Base-by-base conservation (phyloP, 768 basidiomycete species). In the Russula ochroleuca region DNA sequence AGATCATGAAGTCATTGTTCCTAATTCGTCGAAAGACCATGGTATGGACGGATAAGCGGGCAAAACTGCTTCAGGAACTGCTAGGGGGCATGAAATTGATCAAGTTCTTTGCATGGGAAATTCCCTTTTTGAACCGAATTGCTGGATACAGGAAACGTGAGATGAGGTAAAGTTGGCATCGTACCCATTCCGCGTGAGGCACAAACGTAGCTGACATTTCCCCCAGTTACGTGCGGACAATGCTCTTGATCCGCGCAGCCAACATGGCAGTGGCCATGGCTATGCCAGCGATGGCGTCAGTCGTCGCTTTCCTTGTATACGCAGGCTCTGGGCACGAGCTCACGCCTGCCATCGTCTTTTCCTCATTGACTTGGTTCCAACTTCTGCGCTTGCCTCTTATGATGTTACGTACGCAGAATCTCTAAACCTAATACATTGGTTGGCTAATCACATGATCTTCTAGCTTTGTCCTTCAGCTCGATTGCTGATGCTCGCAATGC, bases 81-180 rank as follows among this genome's bases (percentile, higher is more conserved):
- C 75, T 97, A 0, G 85, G 87, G 15, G 90, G 91, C 1, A 94
- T 97, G 84, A 88, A 91, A 67, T 83, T 96, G 65, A 90, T 97
- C 80, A 97, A 97, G 74, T 87, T 88, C 73, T 95, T 95, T 73
- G 86, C 89, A 6, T 94, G 92, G 92, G 92, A 94, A 70, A 69
- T 74, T 1, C 91, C 94, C 0, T 95, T 92, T 73, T 79, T 96
- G 25, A 77, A 83, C 17, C 84, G 87, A 50, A 81, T 97, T 31
- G 80, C 81, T 35, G 82, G 81, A 47, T 89, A 88, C 70, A 80
- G 95, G 57, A 77, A 76, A 54, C 80, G 81, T 55, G 94, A 96
- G 73, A 84, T 93, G 75, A 73, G 69, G 81, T 82, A 19, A 40
- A 59, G 71, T 67, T 4, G 41, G 3, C 8, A 17, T 48, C 21